Evolutionary conservation across 495 filamentous ascomycete genomes (phyloP), one percentile per base, ranked within the genome.

Genomic region (Aspergillus kassunensis): DNA sequence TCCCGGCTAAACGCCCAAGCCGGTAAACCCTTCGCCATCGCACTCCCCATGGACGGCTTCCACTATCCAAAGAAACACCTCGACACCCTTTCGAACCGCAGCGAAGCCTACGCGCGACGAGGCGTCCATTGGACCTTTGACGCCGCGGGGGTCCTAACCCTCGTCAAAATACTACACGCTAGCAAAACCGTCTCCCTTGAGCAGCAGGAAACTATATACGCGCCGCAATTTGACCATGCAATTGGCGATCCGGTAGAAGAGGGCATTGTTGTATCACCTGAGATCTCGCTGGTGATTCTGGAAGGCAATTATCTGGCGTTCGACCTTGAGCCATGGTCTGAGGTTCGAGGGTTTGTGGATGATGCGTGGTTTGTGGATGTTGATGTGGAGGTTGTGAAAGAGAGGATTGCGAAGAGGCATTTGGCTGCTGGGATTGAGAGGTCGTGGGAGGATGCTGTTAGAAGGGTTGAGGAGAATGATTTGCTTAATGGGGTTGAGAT

Each of bases 51-150:
- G 73, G 71, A 74, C 41, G 71, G 71, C 13, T 75, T 74, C 42
- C 73, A 77, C 52, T 59, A 74, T 0, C 51, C 72, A 0, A 57
- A 68, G 12, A 54, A 60, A 20, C 53, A 56, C 21, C 58, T 76
- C 16, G 65, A 74, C 39, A 41, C 57, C 19, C 63, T 76, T 2
- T 68, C 69, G 1, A 67, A 74, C 42, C 54, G 57, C 3, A 49
- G 58, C 37, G 66, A 73, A 55, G 67, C 73, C 15, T 64, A 73
- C 41, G 33, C 59, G 8, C 65, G 71, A 5, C 72, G 73, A 31
- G 72, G 72, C 0, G 72, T 71, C 4, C 59, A 64, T 3, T 76
- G 68, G 67, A 76, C 71, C 2, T 76, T 76, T 33, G 68, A 76
- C 39, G 59, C 63, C 0, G 21, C 23, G 0, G 70, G 74, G 30